Evolutionary conservation across 495 filamentous ascomycete genomes (phyloP).

Genomic region (Neurospora cerealis): DNA sequence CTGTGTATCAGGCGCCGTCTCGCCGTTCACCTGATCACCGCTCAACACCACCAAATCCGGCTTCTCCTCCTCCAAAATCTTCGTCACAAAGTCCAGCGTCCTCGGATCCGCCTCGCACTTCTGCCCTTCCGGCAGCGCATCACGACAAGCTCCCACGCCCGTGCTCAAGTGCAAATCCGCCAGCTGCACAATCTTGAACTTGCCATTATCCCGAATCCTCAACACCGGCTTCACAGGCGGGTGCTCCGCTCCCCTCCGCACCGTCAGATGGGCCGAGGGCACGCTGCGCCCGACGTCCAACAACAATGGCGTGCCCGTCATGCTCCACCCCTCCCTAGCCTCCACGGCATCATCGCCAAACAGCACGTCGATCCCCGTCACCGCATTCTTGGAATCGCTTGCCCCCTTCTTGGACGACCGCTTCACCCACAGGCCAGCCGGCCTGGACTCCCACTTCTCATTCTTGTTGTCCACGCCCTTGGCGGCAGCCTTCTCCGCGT

Average conservation of each 20-base stretch:
- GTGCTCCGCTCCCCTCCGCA: conserved; percentile 60
- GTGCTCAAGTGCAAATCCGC: conserved; percentile 89
- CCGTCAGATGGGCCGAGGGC: conserved; percentile 59
- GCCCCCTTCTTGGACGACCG: conserved; percentile 64
- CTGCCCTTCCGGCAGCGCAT: conserved; percentile 66
- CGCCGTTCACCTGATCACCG: conserved; percentile 93
- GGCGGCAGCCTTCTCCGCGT: conserved; percentile 36
- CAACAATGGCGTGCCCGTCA: conserved; percentile 58
- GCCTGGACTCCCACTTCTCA: conserved; percentile 74
- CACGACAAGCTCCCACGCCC: conserved; percentile 73
- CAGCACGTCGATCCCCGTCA: conserved; percentile 82
- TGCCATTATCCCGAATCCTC: conserved; percentile 74
- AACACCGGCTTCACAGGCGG: conserved; percentile 52
- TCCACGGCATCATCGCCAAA: conserved; percentile 93
- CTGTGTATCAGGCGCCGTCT: conserved; percentile 84
- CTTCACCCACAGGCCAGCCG: conserved; percentile 80
- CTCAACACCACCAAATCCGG: conserved; percentile 85
- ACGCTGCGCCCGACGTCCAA: conserved; percentile 51
- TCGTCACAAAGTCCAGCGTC: conserved; percentile 80
- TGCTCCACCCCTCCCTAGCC: conserved; percentile 70
- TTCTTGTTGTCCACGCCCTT: conserved; percentile 37
- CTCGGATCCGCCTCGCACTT: conserved; percentile 85
- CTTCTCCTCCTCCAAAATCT: conserved; percentile 77
- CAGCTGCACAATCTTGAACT: conserved; percentile 93
- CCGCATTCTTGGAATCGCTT: conserved; percentile 63